Evolutionary conservation across 345 rosid genomes (phyloP), one percentile per base, ranked within the genome.

Genomic region (Aethionema arabicum): DNA sequence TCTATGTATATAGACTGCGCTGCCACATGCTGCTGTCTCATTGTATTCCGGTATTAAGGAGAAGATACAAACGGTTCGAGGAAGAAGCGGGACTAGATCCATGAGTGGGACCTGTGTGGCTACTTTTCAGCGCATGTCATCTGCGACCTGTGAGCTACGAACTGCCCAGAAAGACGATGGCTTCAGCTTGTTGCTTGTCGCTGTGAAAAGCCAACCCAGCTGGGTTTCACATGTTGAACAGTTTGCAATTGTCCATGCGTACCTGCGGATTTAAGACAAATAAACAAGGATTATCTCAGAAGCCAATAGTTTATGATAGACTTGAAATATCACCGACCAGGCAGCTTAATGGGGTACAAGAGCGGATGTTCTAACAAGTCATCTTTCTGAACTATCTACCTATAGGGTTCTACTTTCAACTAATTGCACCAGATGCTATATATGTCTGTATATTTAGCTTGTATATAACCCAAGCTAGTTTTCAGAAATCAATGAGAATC

Each of bases 181-280:
- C 82, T 79, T 86, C 83, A 92, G 50, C 60, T 76, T 82, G 36
- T 67, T 72, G 56, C 77, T 82, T 8, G 82, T 85, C 4, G 96
- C 88, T 3, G 97, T 85, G 65, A 85, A 93, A 56, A 80, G 85
- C 99, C 99, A 93, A 13, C 99, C 99, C 77, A 87, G 72, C 53
- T 74, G 90, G 11, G 70, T 68, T 70, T 80, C 83, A 38, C 95
- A 89, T 4, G 61, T 63, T 4, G 77, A 68, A 57, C 95, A 84
- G 11, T 65, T 69, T 45, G 80, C 75, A 40, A 81, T 59, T 40
- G 95, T 84, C 96, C 99, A 93, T 11, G 95, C 97, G 68, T 90
- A 93, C 69, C 99, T 93, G 83, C 72, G 68, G 42, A 52, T 52
- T 54, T 60, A 45, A 44, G 50, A 53, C 14, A 48, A 29, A 39